A percentile compares a stretch with the other conserved stretches of the same genome.
phyloP scores from a whole-genome alignment of 352 stramenopile genomes.

The Phytopythium helicoides region DNA sequence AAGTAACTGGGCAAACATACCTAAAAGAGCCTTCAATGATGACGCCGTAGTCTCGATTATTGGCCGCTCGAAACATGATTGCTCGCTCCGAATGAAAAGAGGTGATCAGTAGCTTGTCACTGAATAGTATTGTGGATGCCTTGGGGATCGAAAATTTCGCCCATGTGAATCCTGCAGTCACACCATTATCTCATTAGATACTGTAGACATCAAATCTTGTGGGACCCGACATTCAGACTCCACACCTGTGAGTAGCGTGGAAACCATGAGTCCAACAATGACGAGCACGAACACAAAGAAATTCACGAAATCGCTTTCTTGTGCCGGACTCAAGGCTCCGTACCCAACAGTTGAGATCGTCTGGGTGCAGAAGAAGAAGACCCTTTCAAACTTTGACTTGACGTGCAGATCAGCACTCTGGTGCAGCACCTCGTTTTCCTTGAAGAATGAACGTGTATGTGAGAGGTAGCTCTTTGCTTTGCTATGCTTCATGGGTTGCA shows the following conservation, averaged over 20 bases:
- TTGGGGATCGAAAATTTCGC: conserved; percentile 66
- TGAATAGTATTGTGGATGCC: conserved; percentile 45
- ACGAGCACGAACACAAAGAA: conserved; percentile 60
- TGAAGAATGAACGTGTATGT: too few species aligned
- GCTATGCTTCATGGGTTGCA: too few species aligned
- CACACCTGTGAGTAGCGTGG: conserved; percentile 49
- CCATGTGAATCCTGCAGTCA: conserved; percentile 43
- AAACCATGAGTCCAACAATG: conserved; percentile 34
- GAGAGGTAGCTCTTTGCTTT: too few species aligned
- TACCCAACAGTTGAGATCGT: conserved; percentile 65
- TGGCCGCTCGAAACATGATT: conserved; percentile 59
- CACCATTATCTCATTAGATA: too few species aligned
- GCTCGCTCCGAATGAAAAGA: conserved; percentile 46
- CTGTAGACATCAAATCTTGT: too few species aligned
- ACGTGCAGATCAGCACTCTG: conserved; percentile 9
- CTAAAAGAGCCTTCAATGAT: conserved; percentile 60
- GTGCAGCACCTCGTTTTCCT: conserved; percentile 15
- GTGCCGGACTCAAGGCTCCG: conserved; percentile 38
- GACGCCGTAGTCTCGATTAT: conserved; percentile 47
- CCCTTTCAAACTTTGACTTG: conserved; percentile 20
- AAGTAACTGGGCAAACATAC: conserved; percentile 11
- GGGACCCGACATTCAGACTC: too few species aligned
- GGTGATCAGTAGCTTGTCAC: conserved; percentile 44
- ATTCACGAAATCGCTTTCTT: conserved; percentile 46
- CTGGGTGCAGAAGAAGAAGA: conserved; percentile 65